Evolutionary conservation across 495 filamentous ascomycete genomes (phyloP).

Genomic region (Penicillium daleae): DNA sequence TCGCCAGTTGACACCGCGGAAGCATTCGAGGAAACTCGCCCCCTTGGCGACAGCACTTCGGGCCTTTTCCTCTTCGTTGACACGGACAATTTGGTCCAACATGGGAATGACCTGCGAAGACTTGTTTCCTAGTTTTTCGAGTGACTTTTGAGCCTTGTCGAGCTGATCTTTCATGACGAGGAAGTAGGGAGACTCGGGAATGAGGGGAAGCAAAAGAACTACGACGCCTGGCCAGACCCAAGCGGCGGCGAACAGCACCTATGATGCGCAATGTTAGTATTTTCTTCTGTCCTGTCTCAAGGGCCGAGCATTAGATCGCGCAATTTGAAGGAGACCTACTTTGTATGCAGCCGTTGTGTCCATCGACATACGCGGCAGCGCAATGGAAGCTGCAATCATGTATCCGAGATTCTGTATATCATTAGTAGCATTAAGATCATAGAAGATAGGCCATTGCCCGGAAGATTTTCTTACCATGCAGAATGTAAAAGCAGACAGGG

Average conservation of each 20-base stretch:
- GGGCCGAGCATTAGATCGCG: not conserved
- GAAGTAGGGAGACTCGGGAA: conserved; percentile 19
- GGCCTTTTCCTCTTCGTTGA: conserved; percentile 14
- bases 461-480: conserved; percentile 13
- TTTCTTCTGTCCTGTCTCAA: not conserved
- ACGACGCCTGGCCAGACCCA: conserved; percentile 21
- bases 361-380: conserved; percentile 17
- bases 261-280: not conserved
- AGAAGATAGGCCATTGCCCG: not conserved
- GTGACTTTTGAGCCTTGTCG: conserved; percentile 10
- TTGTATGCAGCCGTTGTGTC: conserved; percentile 14
- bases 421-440: not conserved
- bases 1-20: conserved; percentile 32
- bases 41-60: conserved; percentile 8
- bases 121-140: conserved; percentile 10
- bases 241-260: conserved; percentile 24
- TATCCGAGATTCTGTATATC: conserved; percentile 17
- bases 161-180: conserved; percentile 16
- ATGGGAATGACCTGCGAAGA: not conserved
- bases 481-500: conserved; percentile 27
- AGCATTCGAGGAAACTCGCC: conserved; percentile 28
- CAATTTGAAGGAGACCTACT: not conserved
- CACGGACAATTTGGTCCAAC: conserved; percentile 3
- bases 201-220: conserved; percentile 7
- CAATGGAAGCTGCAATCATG: conserved; percentile 21